Evolutionary conservation across 2,329 filamentous ascomycete genomes (phyloP).

Genomic region (Blastomyces emzantsi): DNA sequence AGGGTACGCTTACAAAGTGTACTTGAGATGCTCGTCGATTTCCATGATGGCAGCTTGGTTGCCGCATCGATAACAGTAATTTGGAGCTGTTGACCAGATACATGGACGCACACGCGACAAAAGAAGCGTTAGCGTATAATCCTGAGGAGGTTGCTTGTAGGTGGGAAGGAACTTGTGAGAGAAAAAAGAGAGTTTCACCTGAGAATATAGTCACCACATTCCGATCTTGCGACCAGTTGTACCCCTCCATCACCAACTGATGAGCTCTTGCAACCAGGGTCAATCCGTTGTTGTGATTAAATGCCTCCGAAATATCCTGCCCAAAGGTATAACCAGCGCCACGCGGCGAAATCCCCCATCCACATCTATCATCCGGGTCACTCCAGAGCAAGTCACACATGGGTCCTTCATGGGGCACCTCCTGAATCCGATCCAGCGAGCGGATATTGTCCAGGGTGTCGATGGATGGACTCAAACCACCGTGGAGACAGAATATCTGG

Average conservation of each 20-base stretch:
- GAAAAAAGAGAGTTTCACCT: conserved; percentile 45
- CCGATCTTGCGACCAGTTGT: conserved; percentile 98
- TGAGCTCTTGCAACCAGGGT: conserved; percentile 93
- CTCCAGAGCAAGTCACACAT: conserved; percentile 99
- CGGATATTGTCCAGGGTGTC: conserved; percentile 94
- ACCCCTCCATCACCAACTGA: conserved; percentile 98
- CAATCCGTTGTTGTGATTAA: conserved; percentile 98
- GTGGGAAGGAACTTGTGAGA: not conserved
- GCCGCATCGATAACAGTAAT: conserved; percentile 98
- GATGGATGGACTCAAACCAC: conserved; percentile 90
- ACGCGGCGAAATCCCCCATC: conserved; percentile 91
- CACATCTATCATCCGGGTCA: conserved; percentile 92
- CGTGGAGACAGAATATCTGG: conserved; percentile 98
- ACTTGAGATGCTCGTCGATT: conserved; percentile 98
- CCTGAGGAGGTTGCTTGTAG: not conserved
- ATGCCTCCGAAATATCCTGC: conserved; percentile 95
- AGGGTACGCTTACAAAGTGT: conserved; percentile 74
- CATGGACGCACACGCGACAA: not conserved
- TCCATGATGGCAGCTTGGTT: conserved; percentile 99
- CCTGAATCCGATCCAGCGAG: conserved; percentile 90
- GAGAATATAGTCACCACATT: conserved; percentile 99
- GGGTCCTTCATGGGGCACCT: conserved; percentile 94
- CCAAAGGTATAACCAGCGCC: conserved; percentile 93
- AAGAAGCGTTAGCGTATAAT: not conserved
- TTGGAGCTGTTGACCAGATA: conserved; percentile 52